Evolutionary conservation across 1,284 basidiomycete species (phyloP).

Genomic region (Ganoderma lingzhi): DNA sequence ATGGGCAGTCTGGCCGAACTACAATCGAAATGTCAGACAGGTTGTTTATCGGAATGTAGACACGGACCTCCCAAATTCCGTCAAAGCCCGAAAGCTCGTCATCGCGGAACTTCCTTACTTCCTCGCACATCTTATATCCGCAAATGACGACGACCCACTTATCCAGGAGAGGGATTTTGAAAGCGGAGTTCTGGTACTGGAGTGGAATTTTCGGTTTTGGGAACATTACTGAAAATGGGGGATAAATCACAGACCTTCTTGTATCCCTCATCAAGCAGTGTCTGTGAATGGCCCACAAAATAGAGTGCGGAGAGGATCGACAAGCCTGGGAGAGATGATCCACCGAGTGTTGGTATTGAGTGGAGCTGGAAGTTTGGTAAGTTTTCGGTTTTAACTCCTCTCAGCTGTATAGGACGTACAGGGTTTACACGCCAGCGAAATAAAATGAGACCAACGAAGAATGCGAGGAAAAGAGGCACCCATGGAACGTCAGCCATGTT

Average conservation of each 20-base stretch:
- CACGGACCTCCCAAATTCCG: constrained; percentile 19
- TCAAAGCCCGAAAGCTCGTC: constrained; percentile 42
- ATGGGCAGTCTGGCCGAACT: constrained; percentile 29
- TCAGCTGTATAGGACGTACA: no score
- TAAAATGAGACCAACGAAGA: no score
- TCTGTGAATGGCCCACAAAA: constrained; percentile 21
- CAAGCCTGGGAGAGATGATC: constrained; percentile 28
- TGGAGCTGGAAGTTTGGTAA: not conserved
- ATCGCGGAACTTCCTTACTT: constrained; percentile 44
- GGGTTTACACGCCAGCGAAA: no score
- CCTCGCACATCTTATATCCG: constrained; percentile 43
- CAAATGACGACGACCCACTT: constrained; percentile 44
- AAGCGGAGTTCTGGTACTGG: constrained; percentile 38
- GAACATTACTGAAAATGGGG: no score
- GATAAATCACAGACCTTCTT: constrained; percentile 11
- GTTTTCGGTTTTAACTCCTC: no score
- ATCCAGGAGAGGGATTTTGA: constrained; percentile 43
- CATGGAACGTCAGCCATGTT: no score
- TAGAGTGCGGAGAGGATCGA: constrained; percentile 33
- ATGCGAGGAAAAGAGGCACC: no score
- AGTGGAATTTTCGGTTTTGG: not conserved
- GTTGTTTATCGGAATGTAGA: no score
- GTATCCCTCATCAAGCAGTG: constrained; percentile 30
- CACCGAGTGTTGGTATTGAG: constrained; percentile 39
- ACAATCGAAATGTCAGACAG: not conserved